phyloP scores from a whole-genome alignment of 1,139 yeast species.

The Geotrichum macrosporum region DNA sequence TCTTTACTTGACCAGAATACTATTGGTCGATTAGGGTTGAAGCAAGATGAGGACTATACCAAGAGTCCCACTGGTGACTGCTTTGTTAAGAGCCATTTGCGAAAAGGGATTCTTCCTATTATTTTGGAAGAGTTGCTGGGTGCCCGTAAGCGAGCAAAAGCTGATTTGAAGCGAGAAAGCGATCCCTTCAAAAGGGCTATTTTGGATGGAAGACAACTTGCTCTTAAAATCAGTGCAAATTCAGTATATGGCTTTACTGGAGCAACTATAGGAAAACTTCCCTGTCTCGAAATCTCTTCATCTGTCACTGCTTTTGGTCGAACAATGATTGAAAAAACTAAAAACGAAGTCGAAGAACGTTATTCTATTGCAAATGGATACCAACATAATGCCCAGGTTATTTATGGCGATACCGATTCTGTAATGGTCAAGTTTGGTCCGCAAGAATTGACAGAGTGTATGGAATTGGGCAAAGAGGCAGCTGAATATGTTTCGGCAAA shows the following conservation, averaged over 20 bases:
- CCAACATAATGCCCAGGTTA: constrained; percentile 78
- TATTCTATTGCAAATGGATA: constrained; percentile 79
- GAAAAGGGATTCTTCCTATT: constrained; percentile 87
- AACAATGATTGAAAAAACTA: constrained; percentile 91
- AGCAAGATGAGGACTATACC: constrained; percentile 73
- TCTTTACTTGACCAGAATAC: constrained; percentile 70
- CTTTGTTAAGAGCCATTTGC: constrained; percentile 66
- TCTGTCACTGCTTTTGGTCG: constrained; percentile 96
- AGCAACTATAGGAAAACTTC: constrained; percentile 94
- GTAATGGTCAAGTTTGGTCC: constrained; percentile 98
- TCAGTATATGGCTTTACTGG: constrained; percentile 99
- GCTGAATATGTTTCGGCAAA: constrained; percentile 77
- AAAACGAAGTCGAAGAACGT: constrained; percentile 73
- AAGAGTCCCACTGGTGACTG: constrained; percentile 72
- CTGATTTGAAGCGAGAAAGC: constrained; percentile 82
- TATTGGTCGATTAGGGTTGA: constrained; percentile 58
- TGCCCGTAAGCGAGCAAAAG: constrained; percentile 91
- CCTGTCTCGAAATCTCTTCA: constrained; percentile 93
- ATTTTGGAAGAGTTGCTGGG: constrained; percentile 80
- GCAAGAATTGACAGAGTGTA: constrained; percentile 73
- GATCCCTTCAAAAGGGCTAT: constrained; percentile 94
- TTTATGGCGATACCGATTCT: constrained; percentile 98
- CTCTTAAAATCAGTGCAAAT: constrained; percentile 93
- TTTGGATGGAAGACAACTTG: constrained; percentile 93
- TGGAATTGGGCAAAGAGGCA: constrained; percentile 91